Conservation (phyloP, 805 yeast species). For the Trichomonascus vanleenenianus region DNA sequence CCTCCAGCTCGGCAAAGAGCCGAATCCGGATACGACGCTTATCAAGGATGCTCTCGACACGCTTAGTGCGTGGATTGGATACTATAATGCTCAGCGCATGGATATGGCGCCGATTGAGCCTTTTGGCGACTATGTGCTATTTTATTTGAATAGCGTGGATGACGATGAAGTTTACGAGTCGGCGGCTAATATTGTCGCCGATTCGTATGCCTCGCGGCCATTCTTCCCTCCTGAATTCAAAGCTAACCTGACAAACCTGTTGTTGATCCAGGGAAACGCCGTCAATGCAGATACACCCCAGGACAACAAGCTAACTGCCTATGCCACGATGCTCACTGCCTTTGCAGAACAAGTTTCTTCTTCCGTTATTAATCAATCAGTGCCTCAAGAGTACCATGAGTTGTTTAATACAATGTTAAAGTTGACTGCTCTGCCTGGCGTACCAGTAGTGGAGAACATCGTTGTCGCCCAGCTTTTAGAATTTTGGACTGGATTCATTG, state of each 20-base stretch:
- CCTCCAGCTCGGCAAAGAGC: not conserved
- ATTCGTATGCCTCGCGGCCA: not conserved
- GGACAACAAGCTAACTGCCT: slow-evolving; percentile 11
- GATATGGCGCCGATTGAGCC: slow-evolving; percentile 1
- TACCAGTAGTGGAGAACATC: slow-evolving; percentile 24
- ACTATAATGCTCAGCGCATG: slow-evolving; percentile 1
- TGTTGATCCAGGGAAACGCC: slow-evolving; percentile 3
- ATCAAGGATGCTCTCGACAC: slow-evolving; percentile 1
- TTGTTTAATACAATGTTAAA: slow-evolving; percentile 7
- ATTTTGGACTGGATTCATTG: slow-evolving; percentile 29
- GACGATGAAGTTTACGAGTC: slow-evolving; percentile 1
- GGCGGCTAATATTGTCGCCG: not conserved
- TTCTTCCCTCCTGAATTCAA: slow-evolving; percentile 14
- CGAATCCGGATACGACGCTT: not conserved
- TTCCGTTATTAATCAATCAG: not conserved
- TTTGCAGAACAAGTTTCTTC: not conserved
- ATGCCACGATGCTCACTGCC: slow-evolving; percentile 8
- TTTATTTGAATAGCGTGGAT: not conserved
- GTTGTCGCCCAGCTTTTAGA: slow-evolving; percentile 25
- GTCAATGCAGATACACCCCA: not conserved
- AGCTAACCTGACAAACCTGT: slow-evolving; percentile 5
- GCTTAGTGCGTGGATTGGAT: slow-evolving; percentile 6
- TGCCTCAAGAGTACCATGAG: not conserved
- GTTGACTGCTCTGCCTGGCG: slow-evolving; percentile 11
- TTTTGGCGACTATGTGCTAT: not conserved